phyloP scores from a whole-genome alignment of 1,139 yeast species.

The Wickerhamomyces sp. region DNA sequence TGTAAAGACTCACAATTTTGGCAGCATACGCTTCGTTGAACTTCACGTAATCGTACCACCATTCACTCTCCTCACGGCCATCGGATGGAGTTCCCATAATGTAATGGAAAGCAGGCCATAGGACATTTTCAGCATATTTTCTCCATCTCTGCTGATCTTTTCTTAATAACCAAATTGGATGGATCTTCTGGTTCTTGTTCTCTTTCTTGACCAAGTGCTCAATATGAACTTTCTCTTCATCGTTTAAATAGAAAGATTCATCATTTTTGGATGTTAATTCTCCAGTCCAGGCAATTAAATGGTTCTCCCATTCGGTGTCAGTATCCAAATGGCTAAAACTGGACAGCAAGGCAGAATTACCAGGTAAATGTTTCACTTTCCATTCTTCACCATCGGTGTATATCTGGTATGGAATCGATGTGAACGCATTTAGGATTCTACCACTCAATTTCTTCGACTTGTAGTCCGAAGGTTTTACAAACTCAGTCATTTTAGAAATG shows the following conservation, averaged over 20 bases:
- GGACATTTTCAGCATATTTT: slow-evolving; percentile 77
- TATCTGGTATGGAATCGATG: slow-evolving; percentile 63
- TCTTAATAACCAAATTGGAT: slow-evolving; percentile 83
- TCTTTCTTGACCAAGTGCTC: slow-evolving; percentile 40
- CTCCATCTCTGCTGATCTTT: slow-evolving; percentile 75
- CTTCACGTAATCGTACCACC: slow-evolving; percentile 90
- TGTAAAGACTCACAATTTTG: slow-evolving; percentile 63
- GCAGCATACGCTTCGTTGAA: slow-evolving; percentile 89
- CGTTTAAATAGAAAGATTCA: slow-evolving; percentile 59
- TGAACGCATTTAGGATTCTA: slow-evolving; percentile 61
- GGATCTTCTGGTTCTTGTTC: slow-evolving; percentile 48
- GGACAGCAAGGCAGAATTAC: slow-evolving; percentile 81
- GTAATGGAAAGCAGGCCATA: slow-evolving; percentile 96
- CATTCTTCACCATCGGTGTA: slow-evolving; percentile 36
- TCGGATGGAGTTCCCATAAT: slow-evolving; percentile 68
- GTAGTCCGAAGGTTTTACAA: slow-evolving; percentile 21
- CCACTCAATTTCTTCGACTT: slow-evolving; percentile 34
- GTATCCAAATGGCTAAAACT: slow-evolving; percentile 61
- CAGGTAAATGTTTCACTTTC: slow-evolving; percentile 65
- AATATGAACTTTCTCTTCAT: slow-evolving; percentile 45
- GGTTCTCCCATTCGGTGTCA: slow-evolving; percentile 79
- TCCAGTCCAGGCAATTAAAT: slow-evolving; percentile 94
- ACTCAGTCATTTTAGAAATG: too few species aligned
- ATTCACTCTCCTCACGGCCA: slow-evolving; percentile 64
- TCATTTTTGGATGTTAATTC: slow-evolving; percentile 44